phyloP scores from a whole-genome alignment of 495 filamentous ascomycete species.

The Talaromyces ruber region DNA sequence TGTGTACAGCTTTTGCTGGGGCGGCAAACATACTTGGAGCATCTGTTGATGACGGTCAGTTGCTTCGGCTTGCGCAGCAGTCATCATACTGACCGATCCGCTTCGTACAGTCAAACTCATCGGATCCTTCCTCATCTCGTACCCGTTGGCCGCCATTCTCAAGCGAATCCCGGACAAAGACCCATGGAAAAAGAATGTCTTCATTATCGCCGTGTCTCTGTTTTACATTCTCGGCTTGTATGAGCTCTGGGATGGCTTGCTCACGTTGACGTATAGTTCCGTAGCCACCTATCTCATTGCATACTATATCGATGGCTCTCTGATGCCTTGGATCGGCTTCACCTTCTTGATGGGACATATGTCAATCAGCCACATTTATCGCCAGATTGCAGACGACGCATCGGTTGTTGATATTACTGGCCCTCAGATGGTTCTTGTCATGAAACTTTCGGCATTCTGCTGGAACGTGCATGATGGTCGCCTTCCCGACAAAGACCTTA shows the following conservation, averaged over 20 bases:
- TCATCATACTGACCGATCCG: conserved; percentile 10
- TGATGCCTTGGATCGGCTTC: conserved; percentile 98
- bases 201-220: conserved; percentile 68
- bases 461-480: conserved; percentile 95
- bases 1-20: conserved; percentile 61
- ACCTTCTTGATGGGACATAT: conserved; percentile 93
- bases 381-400: conserved; percentile 60
- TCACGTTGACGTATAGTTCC: conserved; percentile 71
- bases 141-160: conserved; percentile 79
- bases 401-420: conserved; percentile 79
- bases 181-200: conserved; percentile 83
- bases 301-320: conserved; percentile 74
- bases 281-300: conserved; percentile 77
- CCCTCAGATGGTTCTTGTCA: conserved; percentile 95
- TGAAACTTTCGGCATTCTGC: conserved; percentile 96
- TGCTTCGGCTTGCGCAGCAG: not conserved
- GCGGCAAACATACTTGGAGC: conserved; percentile 58
- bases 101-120: conserved; percentile 75
- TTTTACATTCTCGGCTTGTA: conserved; percentile 96
- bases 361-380: conserved; percentile 78
- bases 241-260: conserved; percentile 81
- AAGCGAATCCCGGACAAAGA: conserved; percentile 84
- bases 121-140: conserved; percentile 83
- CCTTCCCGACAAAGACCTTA: conserved; percentile 66
- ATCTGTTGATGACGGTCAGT: conserved; percentile 78